phyloP scores from a whole-genome alignment of 352 stramenopile genomes.

The Paralagenidium karlingii region DNA sequence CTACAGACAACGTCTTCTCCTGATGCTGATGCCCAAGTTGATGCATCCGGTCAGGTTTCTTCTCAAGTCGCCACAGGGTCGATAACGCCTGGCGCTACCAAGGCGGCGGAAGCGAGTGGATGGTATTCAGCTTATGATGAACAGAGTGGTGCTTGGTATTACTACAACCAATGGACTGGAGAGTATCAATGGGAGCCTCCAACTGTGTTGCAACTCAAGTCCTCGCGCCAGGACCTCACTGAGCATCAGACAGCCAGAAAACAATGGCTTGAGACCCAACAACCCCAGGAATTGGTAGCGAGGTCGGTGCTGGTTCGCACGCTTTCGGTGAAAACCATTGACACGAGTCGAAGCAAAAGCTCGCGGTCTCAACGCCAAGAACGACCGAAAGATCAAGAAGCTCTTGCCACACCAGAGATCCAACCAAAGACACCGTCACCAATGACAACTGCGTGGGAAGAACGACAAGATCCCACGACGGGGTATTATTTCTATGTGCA shows the following conservation, averaged over 20 bases:
- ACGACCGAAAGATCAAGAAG: constrained; percentile 11
- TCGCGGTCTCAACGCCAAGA: too few relatives aligned
- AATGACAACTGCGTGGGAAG: constrained; percentile 50
- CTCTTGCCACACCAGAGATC: constrained; percentile 17
- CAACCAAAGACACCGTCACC: too few relatives aligned
- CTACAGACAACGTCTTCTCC: not conserved
- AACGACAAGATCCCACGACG: constrained; percentile 41
- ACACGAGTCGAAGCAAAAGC: too few relatives aligned
- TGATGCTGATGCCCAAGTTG: not conserved
- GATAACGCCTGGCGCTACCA: not conserved
- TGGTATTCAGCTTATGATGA: constrained; percentile 80
- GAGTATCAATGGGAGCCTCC: constrained; percentile 69
- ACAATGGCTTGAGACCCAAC: constrained; percentile 38
- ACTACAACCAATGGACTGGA: constrained; percentile 55
- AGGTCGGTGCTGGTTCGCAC: too few relatives aligned
- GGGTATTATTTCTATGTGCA: constrained; percentile 65
- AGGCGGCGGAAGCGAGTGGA: constrained; percentile 1
- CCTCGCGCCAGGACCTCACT: constrained; percentile 19
- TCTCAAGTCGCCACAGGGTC: not conserved
- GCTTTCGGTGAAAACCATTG: too few relatives aligned
- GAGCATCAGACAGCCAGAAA: constrained; percentile 23
- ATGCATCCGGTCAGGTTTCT: not conserved
- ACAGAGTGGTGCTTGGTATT: constrained; percentile 45
- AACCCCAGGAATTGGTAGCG: too few relatives aligned
- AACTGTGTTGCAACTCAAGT: constrained; percentile 11